phyloP scores from a whole-genome alignment of 148 eudicot genomes.

The Suaeda aralocaspica region DNA sequence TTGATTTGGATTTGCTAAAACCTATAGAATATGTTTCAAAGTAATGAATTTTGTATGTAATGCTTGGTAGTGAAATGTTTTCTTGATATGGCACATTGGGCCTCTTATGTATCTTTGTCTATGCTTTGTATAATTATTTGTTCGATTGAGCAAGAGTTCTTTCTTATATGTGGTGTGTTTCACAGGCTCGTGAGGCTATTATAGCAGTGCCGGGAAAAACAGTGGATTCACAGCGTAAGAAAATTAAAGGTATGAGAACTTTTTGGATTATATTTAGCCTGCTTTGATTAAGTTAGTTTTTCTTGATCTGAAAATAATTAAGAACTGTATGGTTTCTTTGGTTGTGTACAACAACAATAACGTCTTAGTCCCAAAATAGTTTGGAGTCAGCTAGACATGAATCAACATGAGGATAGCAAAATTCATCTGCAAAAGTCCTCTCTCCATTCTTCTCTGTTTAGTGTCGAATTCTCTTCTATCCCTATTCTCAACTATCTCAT shows the following conservation, averaged over 20 bases:
- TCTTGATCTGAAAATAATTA: not conserved
- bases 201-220: constrained; percentile 65
- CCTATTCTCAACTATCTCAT: too few species aligned
- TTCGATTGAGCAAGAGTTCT: not conserved
- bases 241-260: constrained; percentile 64
- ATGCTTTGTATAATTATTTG: not conserved
- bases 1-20: too few species aligned
- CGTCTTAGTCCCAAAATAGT: too few species aligned
- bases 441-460: too few species aligned
- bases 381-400: too few species aligned
- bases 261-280: not conserved
- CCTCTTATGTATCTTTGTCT: not conserved
- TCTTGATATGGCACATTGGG: not conserved
- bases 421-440: too few species aligned
- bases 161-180: constrained; percentile 8
- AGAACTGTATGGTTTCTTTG: not conserved
- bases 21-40: too few species aligned
- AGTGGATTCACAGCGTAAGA: constrained; percentile 88
- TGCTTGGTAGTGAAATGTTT: too few species aligned
- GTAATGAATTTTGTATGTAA: not conserved
- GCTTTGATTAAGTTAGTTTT: not conserved
- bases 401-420: too few species aligned
- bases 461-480: too few species aligned
- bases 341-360: too few species aligned
- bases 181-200: constrained; percentile 83